Evolutionary conservation across 805 yeast species (phyloP).

Genomic region (Yarrowia sp.): DNA sequence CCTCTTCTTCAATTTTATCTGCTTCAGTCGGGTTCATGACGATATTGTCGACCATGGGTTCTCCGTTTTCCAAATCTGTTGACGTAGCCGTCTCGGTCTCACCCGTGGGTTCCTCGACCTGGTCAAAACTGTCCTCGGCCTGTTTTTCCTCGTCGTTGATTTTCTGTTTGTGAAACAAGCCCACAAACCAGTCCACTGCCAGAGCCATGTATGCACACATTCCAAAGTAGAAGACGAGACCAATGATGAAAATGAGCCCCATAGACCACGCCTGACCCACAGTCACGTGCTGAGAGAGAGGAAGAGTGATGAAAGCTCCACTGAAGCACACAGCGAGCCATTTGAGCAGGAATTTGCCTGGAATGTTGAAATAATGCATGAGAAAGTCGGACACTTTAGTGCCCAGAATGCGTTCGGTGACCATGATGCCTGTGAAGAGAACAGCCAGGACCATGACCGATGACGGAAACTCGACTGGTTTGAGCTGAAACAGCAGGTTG

Average conservation of each 20-base stretch:
- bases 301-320: constrained; percentile 31
- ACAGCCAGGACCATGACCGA: constrained; percentile 34
- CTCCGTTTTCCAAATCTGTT: constrained; percentile 2
- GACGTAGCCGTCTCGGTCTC: constrained; percentile 5
- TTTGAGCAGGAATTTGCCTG: constrained; percentile 26
- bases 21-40: constrained; percentile 24
- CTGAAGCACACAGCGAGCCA: constrained; percentile 33
- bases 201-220: constrained; percentile 29
- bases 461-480: constrained; percentile 27
- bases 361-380: constrained; percentile 19
- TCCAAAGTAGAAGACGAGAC: constrained; percentile 21
- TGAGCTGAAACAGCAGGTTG: constrained; percentile 33
- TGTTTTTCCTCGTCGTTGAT: constrained; percentile 15
- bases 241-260: constrained; percentile 36
- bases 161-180: constrained; percentile 11
- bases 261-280: constrained; percentile 38
- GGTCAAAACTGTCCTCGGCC: not conserved
- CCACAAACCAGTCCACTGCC: constrained; percentile 16
- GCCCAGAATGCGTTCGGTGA: constrained; percentile 19
- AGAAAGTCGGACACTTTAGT: not conserved
- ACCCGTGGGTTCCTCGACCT: not conserved
- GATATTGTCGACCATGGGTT: constrained; percentile 17
- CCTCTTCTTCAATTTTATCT: constrained; percentile 11
- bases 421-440: constrained; percentile 19
- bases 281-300: constrained; percentile 16